Conservation (phyloP, 495 filamentous ascomycete genomes). For the Parachaetomium inaequale region DNA sequence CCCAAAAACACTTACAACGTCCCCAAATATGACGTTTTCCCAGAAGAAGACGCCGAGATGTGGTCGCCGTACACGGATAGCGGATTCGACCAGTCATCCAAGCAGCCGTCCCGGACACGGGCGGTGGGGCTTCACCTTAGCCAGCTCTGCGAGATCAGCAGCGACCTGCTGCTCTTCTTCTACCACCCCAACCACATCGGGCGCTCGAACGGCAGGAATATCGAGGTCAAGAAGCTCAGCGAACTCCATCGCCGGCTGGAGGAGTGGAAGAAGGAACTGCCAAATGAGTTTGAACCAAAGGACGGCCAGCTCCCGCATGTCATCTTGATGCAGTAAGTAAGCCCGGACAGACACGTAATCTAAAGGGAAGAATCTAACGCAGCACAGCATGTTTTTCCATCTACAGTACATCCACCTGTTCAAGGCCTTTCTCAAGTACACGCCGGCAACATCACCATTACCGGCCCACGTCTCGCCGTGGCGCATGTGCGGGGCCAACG, state of each 20-base stretch:
- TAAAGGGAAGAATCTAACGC: not conserved
- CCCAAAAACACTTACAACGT: slow-evolving; percentile 72
- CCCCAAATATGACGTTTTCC: slow-evolving; percentile 88
- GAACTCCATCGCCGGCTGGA: slow-evolving; percentile 89
- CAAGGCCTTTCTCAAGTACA: slow-evolving; percentile 92
- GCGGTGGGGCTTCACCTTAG: slow-evolving; percentile 80
- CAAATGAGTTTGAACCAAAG: slow-evolving; percentile 81
- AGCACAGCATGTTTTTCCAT: slow-evolving; percentile 88
- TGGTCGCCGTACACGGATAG: slow-evolving; percentile 91
- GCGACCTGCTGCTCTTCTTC: slow-evolving; percentile 83
- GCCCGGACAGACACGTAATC: not conserved
- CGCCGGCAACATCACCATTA: slow-evolving; percentile 70
- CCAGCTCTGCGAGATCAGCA: slow-evolving; percentile 85
- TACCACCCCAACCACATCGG: slow-evolving; percentile 72
- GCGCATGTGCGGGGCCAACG: slow-evolving; percentile 84
- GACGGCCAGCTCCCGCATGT: slow-evolving; percentile 86
- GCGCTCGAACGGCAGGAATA: slow-evolving; percentile 54
- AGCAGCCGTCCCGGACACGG: slow-evolving; percentile 79
- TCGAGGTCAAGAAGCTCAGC: slow-evolving; percentile 89
- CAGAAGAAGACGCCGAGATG: slow-evolving; percentile 74
- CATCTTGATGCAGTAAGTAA: slow-evolving; percentile 88
- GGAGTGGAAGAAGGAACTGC: slow-evolving; percentile 83
- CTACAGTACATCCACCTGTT: slow-evolving; percentile 95
- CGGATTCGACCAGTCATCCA: slow-evolving; percentile 62
- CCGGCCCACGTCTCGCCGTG: slow-evolving; percentile 87